These are phyloP conservation scores for Trichoderma sp. DNA, from an alignment of 2,329 filamentous ascomycete species.

Conservation along the genomic window DNA sequence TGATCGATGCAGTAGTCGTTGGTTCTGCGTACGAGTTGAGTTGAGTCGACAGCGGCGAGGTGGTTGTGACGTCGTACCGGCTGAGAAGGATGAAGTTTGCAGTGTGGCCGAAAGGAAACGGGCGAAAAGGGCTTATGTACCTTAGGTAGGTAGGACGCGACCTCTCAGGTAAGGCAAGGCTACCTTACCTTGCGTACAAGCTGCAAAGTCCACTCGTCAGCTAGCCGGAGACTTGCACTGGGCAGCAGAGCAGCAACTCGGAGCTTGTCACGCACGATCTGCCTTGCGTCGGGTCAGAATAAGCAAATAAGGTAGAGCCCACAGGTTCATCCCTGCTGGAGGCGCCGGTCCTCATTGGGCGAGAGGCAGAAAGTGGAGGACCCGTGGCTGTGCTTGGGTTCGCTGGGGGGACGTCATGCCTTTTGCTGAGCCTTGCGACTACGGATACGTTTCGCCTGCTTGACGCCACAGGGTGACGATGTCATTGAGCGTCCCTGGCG, in stretches of 20 bases:
- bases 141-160: neutral
- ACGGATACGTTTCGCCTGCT: neutral
- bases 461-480: slow-evolving; percentile 9
- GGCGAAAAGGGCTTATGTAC: slow-evolving; percentile 18
- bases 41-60: neutral
- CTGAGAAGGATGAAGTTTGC: neutral
- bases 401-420: slow-evolving; percentile 11
- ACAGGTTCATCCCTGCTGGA: slow-evolving; percentile 10
- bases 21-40: slow-evolving; percentile 6
- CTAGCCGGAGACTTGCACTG: neutral
- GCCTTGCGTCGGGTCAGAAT: slow-evolving; percentile 27
- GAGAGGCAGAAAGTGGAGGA: neutral
- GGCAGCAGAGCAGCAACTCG: neutral
- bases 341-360: slow-evolving; percentile 18
- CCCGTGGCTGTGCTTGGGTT: slow-evolving; percentile 23
- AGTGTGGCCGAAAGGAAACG: neutral
- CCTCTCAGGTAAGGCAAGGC: no score
- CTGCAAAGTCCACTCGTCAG: neutral
- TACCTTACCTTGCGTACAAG: neutral
- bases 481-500: slow-evolving; percentile 5
- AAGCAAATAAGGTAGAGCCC: slow-evolving; percentile 25
- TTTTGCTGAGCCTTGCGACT: slow-evolving; percentile 7
- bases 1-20: slow-evolving; percentile 29
- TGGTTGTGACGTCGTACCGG: neutral
- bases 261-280: slow-evolving; percentile 23